These are phyloP conservation scores for Candida golubevii DNA, from an alignment of 805 yeast species.

Conservation along the genomic window DNA sequence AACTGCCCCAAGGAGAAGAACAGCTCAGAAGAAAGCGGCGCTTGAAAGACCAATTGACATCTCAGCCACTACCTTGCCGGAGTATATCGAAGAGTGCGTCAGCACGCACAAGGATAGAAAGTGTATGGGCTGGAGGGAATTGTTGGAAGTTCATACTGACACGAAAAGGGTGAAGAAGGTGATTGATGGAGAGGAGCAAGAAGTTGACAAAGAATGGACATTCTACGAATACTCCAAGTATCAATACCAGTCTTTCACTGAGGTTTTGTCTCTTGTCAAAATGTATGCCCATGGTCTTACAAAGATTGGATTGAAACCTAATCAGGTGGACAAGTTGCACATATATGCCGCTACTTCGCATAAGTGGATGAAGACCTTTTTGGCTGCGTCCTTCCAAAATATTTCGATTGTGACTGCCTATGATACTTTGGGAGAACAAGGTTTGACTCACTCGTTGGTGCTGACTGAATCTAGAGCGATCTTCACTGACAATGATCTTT, in stretches of 20 bases:
- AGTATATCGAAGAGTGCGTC: slow-evolving; percentile 60
- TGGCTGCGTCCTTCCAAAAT: slow-evolving; percentile 72
- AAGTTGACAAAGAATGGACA: slow-evolving; percentile 82
- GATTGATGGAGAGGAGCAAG: slow-evolving; percentile 68
- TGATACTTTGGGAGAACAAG: slow-evolving; percentile 88
- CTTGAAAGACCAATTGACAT: slow-evolving; percentile 59
- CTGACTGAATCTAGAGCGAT: slow-evolving; percentile 78
- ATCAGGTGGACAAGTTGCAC: slow-evolving; percentile 60
- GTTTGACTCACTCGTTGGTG: slow-evolving; percentile 77
- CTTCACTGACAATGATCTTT: slow-evolving; percentile 77
- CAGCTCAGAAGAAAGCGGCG: slow-evolving; percentile 46
- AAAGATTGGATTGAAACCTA: slow-evolving; percentile 65
- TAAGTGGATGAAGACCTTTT: slow-evolving; percentile 84
- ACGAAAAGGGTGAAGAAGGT: slow-evolving; percentile 67
- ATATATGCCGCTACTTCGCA: slow-evolving; percentile 85
- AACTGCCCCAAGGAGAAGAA: slow-evolving; percentile 77
- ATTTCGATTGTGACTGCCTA: slow-evolving; percentile 94
- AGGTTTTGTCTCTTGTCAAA: slow-evolving; percentile 48
- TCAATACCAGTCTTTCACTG: slow-evolving; percentile 56
- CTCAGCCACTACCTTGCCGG: slow-evolving; percentile 65
- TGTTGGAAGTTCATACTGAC: slow-evolving; percentile 71
- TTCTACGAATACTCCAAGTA: slow-evolving; percentile 78
- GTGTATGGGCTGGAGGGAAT: slow-evolving; percentile 76
- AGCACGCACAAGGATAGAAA: slow-evolving; percentile 48
- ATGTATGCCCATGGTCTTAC: slow-evolving; percentile 72